A percentile compares a stretch with the other conserved stretches of the same genome.
Evolutionary conservation across 2,329 filamentous ascomycete species (phyloP).

Genomic region (Paramyrothecium sp.): DNA sequence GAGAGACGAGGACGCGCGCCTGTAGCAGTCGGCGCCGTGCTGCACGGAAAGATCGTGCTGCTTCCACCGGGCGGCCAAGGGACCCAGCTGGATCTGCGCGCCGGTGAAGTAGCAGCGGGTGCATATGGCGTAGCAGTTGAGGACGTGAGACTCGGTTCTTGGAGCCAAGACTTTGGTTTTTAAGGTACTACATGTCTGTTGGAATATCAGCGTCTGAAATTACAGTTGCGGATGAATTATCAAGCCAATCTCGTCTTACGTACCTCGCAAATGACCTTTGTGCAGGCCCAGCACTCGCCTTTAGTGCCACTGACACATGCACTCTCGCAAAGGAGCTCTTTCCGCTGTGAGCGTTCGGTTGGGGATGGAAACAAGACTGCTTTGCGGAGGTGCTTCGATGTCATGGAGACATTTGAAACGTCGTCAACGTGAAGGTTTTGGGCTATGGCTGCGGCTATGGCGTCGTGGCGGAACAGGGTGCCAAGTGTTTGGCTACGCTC

Average conservation of each 20-base stretch:
- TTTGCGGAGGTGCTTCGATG: slow-evolving; percentile 7
- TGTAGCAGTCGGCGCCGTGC: no score
- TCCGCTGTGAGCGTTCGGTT: not conserved
- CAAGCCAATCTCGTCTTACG: not conserved
- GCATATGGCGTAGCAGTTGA: slow-evolving; percentile 13
- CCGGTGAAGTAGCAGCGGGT: slow-evolving; percentile 11
- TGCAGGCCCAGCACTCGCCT: slow-evolving; percentile 14
- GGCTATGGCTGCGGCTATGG: slow-evolving; percentile 6
- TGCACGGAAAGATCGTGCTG: slow-evolving; percentile 9
- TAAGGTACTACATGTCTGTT: not conserved
- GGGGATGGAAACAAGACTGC: not conserved
- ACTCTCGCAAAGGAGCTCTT: slow-evolving; percentile 9
- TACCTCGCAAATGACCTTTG: slow-evolving; percentile 10
- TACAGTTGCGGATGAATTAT: no score
- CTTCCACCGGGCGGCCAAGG: slow-evolving; percentile 2
- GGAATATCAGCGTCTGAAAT: no score
- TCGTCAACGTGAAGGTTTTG: slow-evolving; percentile 12
- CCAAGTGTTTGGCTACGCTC: not conserved
- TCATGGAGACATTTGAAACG: slow-evolving; percentile 8
- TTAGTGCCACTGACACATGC: slow-evolving; percentile 2
- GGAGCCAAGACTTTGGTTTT: not conserved
- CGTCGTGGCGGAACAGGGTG: slow-evolving; percentile 4
- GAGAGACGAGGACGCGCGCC: no score
- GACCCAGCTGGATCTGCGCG: not conserved
- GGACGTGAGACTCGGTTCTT: slow-evolving; percentile 9